Evolutionary conservation across 2,329 filamentous ascomycete species (phyloP).

Genomic region (Clonostachys chloroleuca): DNA sequence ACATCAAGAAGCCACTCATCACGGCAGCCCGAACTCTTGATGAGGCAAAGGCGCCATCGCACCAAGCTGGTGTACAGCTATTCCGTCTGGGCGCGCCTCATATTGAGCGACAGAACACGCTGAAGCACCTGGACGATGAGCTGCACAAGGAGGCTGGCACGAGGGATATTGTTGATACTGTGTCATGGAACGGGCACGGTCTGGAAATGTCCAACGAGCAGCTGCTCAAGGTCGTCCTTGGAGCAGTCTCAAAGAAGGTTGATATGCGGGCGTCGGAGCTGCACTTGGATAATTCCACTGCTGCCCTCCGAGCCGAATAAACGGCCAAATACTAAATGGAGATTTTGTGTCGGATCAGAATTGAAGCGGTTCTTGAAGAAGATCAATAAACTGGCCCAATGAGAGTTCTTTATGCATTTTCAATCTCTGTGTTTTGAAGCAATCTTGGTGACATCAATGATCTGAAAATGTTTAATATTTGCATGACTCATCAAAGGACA

Average conservation of each 20-base stretch:
- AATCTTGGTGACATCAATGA: too few species aligned
- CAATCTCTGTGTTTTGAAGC: too few species aligned
- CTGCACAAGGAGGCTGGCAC: conserved; percentile 47
- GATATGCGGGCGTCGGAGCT: conserved; percentile 10
- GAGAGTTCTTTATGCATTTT: too few species aligned
- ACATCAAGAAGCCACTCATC: conserved; percentile 68
- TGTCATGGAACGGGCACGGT: conserved; percentile 60
- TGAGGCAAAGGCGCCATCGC: conserved; percentile 61
- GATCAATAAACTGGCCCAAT: too few species aligned
- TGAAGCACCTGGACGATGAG: conserved; percentile 72
- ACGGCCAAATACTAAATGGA: too few species aligned
- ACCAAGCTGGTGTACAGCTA: conserved; percentile 91
- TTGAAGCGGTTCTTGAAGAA: too few species aligned
- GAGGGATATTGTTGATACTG: conserved; percentile 89
- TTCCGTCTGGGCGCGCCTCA: conserved; percentile 84
- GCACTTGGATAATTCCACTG: too few species aligned
- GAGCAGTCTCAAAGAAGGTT: conserved; percentile 57
- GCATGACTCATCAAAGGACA: too few species aligned
- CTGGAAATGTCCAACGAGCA: conserved; percentile 57
- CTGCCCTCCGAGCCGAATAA: too few species aligned
- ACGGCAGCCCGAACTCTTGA: conserved; percentile 67
- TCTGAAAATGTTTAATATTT: too few species aligned
- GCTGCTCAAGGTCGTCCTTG: conserved; percentile 79
- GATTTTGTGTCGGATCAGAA: too few species aligned
- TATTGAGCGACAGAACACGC: conserved; percentile 52